Evolutionary conservation across 2,329 filamentous ascomycete genomes (phyloP).

Genomic region (Sporothrix variecibatus): DNA sequence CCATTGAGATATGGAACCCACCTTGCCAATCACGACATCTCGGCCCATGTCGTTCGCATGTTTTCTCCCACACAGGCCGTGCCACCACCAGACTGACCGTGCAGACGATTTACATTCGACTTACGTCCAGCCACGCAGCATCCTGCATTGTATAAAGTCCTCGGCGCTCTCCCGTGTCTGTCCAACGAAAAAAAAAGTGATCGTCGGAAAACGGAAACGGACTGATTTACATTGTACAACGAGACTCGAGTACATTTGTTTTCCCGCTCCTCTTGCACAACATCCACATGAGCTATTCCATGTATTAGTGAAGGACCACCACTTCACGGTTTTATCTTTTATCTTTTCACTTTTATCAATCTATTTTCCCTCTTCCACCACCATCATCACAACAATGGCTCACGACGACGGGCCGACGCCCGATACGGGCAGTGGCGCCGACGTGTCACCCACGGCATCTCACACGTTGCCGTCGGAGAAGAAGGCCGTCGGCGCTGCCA

Average conservation of each 20-base stretch:
- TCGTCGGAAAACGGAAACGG: neutral
- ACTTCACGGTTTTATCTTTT: neutral
- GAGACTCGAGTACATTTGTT: neutral
- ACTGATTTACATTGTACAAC: neutral
- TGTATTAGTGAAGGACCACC: neutral
- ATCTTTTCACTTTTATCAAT: neutral
- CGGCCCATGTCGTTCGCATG: neutral
- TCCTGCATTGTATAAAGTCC: neutral
- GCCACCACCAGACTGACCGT: neutral
- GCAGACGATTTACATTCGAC: neutral
- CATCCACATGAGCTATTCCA: neutral
- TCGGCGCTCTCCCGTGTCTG: neutral
- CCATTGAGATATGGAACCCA: neutral
- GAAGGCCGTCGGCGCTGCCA: constrained; percentile 1
- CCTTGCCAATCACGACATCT: constrained; percentile 4
- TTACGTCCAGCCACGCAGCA: neutral
- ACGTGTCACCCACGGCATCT: neutral
- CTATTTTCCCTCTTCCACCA: neutral
- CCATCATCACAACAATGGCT: neutral
- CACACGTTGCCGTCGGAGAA: neutral
- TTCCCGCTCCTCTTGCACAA: neutral
- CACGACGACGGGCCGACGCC: constrained; percentile 10
- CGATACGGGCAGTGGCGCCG: constrained; percentile 13
- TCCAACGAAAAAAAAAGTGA: neutral
- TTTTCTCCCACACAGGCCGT: neutral